A percentile compares a stretch with the other conserved stretches of the same genome.
These are phyloP conservation scores for Pleurozium schreberi DNA, from an alignment of 225 moss, liverwort and hornwort species.

Conservation along the genomic window DNA sequence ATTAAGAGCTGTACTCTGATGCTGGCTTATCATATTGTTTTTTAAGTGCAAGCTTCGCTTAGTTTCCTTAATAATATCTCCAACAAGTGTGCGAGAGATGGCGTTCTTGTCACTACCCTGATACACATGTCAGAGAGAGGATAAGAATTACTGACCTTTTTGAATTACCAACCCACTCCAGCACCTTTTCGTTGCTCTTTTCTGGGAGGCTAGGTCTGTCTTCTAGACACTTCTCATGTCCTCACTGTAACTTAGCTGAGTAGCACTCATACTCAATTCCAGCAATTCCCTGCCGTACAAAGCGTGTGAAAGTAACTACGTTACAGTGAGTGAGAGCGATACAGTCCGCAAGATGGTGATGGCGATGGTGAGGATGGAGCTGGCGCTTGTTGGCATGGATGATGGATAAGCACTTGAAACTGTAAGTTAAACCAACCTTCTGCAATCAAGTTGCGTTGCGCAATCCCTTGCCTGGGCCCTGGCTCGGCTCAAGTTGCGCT, in stretches of 20 bases:
- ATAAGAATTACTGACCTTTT: neutral
- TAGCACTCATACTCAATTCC: neutral
- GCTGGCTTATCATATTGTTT: neutral
- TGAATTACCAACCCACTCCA: neutral
- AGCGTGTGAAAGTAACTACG: neutral
- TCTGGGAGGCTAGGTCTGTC: neutral
- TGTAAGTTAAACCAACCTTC: neutral
- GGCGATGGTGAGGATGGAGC: neutral
- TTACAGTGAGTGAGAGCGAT: neutral
- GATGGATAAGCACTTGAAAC: neutral
- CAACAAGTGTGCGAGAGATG: neutral
- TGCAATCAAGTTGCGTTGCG: neutral
- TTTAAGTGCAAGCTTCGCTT: no score
- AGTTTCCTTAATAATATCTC: neutral
- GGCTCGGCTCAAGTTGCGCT: neutral
- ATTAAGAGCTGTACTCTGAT: neutral
- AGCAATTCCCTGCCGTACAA: neutral
- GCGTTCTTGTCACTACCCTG: neutral
- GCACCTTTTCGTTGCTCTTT: neutral
- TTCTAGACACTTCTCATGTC: neutral
- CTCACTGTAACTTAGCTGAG: neutral
- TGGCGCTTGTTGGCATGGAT: neutral
- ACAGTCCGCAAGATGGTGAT: neutral
- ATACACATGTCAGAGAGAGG: neutral
- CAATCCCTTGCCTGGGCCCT: neutral